Evolutionary conservation across 345 rosid genomes (phyloP), one percentile per base, ranked within the genome.

Genomic region (Mallotus nudiflorus): DNA sequence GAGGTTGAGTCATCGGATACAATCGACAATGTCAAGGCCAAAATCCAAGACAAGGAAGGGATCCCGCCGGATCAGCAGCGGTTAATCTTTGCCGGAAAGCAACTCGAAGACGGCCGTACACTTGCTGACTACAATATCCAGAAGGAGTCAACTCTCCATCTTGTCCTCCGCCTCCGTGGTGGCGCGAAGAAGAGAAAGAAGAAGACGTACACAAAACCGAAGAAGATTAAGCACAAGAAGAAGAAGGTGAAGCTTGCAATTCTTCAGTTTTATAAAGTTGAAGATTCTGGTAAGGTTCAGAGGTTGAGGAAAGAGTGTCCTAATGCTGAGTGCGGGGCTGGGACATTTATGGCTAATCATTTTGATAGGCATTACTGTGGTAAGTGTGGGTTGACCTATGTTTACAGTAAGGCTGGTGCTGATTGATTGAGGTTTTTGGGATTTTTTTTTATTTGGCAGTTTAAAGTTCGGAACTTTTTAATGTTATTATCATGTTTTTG

Each of bases 101-200:
- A 75, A 71, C 70, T 75, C 42, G 79, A 75, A 70, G 79, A 75
- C 22, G 79, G 79, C 20, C 79, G 79, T 31, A 69, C 79, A 25
- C 79, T 75, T 29, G 79, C 79, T 20, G 79, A 75, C 79, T 75
- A 75, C 74, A 75, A 75, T 53, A 75, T 75, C 70, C 78, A 75
- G 70, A 75, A 75, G 74, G 78, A 75, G 54, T 75, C 79, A 5
- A 75, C 79, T 14, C 79, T 75, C 20, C 79, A 75, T 67, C 29
- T 75, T 12, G 79, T 75, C 15, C 79, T 75, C 42, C 74, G 79
- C 8, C 71, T 75, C 51, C 79, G 79, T 15, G 79, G 79, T 1
- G 79, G 79, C 11, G 79, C 79, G 39, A 75, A 75, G 71, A 75
- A 75, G 74, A 64, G 79, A 28, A 75, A 75, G 79, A 75, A 75